Percentiles rank a stretch among this genome's conserved stretches.
These are phyloP conservation scores for Globisporangium abappressorium DNA, from an alignment of 352 stramenopile genomes.

Conservation along the genomic window DNA sequence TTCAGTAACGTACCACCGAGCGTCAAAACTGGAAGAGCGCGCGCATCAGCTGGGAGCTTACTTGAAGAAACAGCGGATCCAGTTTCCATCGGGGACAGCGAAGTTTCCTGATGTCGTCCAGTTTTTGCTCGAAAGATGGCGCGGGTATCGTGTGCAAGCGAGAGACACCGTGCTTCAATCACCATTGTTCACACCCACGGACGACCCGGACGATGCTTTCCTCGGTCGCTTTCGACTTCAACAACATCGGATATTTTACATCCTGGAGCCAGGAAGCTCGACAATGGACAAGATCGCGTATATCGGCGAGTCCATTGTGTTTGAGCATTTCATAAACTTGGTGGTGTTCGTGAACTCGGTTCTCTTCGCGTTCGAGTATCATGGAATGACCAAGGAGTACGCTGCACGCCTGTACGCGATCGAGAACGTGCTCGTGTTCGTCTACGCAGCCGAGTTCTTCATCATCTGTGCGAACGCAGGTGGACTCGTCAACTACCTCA, in stretches of 20 bases:
- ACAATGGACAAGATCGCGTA: conserved; percentile 48
- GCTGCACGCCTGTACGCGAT: conserved; percentile 55
- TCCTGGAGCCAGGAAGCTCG: conserved; percentile 45
- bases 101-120: conserved; percentile 61
- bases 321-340: conserved; percentile 78
- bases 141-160: conserved; percentile 23
- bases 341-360: conserved; percentile 75
- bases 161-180: conserved; percentile 44
- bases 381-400: conserved; percentile 60
- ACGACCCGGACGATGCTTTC: conserved; percentile 55
- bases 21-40: conserved; percentile 27
- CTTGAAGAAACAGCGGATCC: conserved; percentile 41
- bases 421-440: conserved; percentile 64
- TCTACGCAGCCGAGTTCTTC: conserved; percentile 72
- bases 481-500: conserved; percentile 63
- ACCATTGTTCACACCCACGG: conserved; percentile 37
- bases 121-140: conserved; percentile 38
- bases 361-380: conserved; percentile 75
- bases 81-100: conserved; percentile 57
- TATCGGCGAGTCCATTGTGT: conserved; percentile 52
- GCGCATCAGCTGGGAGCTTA: conserved; percentile 35
- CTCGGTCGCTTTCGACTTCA: conserved; percentile 51
- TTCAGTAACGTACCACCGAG: conserved; percentile 49
- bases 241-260: conserved; percentile 63
- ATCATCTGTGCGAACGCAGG: conserved; percentile 51